A percentile compares a stretch with the other conserved stretches of the same genome.
These are phyloP conservation scores for Clavariopsis aquatica DNA, from an alignment of 495 filamentous ascomycete genomes.

Conservation along the genomic window DNA sequence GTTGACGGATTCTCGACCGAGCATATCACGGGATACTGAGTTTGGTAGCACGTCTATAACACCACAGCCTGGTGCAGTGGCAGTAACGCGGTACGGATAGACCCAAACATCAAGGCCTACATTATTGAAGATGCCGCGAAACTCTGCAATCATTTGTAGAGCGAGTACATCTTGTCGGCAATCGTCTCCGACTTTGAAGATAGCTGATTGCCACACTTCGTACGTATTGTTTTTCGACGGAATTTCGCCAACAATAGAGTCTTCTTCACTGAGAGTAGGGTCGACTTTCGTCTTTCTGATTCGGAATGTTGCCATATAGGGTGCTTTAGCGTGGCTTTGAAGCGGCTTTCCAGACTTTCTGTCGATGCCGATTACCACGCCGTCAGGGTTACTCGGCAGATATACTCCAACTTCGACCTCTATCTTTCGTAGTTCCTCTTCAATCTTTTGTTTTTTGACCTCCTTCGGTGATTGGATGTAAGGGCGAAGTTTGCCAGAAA, in stretches of 20 bases:
- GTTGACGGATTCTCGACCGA: conserved; percentile 95
- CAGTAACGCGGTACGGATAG: conserved; percentile 95
- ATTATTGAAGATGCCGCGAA: conserved; percentile 91
- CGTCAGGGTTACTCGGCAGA: conserved; percentile 93
- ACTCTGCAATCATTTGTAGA: conserved; percentile 95
- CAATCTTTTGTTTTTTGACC: conserved; percentile 99
- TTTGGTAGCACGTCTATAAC: conserved; percentile 98
- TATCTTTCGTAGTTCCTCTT: conserved; percentile 96
- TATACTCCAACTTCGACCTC: conserved; percentile 96
- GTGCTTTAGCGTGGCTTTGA: conserved; percentile 96
- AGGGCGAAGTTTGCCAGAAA: conserved; percentile 93
- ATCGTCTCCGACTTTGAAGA: conserved; percentile 99
- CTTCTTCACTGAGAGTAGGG: conserved; percentile 47
- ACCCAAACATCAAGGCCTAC: conserved; percentile 96
- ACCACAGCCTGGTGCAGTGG: conserved; percentile 96
- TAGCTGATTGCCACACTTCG: conserved; percentile 97
- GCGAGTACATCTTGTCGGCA: conserved; percentile 96
- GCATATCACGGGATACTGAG: conserved; percentile 97
- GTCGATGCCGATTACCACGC: conserved; percentile 95
- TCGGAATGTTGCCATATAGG: conserved; percentile 97
- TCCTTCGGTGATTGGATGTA: conserved; percentile 90
- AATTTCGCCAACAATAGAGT: conserved; percentile 21
- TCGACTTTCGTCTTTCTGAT: conserved; percentile 75
- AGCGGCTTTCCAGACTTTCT: conserved; percentile 95
- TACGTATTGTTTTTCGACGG: conserved; percentile 50